phyloP scores from a whole-genome alignment of 495 filamentous ascomycete species.

The Chaetomium fimeti region DNA sequence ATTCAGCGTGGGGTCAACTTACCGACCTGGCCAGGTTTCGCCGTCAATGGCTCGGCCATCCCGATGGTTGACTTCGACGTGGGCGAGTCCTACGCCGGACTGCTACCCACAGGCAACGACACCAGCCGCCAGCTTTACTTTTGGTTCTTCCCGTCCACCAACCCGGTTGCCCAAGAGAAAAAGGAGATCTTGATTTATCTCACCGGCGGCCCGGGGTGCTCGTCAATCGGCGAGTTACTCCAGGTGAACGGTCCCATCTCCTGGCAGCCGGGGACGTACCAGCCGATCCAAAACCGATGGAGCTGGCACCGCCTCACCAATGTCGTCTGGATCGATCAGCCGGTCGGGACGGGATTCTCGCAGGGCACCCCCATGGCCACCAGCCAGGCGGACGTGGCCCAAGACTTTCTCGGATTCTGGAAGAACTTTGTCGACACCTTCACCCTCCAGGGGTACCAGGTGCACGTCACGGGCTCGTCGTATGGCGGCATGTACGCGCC shows the following conservation, averaged over 20 bases:
- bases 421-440: conserved; percentile 70
- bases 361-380: conserved; percentile 62
- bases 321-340: conserved; percentile 70
- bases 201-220: conserved; percentile 58
- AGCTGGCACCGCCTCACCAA: conserved; percentile 68
- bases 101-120: conserved; percentile 66
- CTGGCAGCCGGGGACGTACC: conserved; percentile 60
- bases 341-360: conserved; percentile 72
- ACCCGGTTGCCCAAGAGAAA: conserved; percentile 43
- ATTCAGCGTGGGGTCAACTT: neutral
- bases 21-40: conserved; percentile 49
- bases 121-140: conserved; percentile 63
- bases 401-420: conserved; percentile 71
- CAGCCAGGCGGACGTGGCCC: conserved; percentile 63
- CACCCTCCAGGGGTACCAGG: conserved; percentile 59
- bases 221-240: conserved; percentile 63
- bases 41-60: conserved; percentile 65
- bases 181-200: conserved; percentile 71
- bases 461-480: conserved; percentile 69
- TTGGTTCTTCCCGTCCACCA: conserved; percentile 71
- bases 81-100: conserved; percentile 75
- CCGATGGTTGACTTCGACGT: conserved; percentile 76
- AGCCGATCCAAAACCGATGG: conserved; percentile 60
- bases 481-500: conserved; percentile 73
- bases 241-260: conserved; percentile 66